Percentiles rank a stretch among this genome's conserved stretches.
phyloP scores from a whole-genome alignment of 1,284 basidiomycete genomes.

The Rhodotorula sp. region DNA sequence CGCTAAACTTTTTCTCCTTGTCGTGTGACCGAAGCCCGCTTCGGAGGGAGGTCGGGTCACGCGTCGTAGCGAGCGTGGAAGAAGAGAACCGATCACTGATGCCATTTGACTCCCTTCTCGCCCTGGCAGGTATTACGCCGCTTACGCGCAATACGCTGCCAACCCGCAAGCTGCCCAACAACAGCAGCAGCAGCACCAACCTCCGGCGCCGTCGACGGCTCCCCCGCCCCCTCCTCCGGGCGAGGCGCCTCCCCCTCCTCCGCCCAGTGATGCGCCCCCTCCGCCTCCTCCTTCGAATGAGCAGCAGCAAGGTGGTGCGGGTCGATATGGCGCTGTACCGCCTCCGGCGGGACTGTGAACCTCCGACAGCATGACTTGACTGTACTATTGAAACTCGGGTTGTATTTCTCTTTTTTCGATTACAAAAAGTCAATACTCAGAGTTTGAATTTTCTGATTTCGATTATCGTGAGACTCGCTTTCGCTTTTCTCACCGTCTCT shows the following conservation, averaged over 20 bases:
- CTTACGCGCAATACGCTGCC: constrained; percentile 31
- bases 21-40: no score
- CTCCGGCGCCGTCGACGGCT: not conserved
- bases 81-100: no score
- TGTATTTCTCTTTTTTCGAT: not conserved
- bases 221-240: not conserved
- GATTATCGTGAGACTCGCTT: not conserved
- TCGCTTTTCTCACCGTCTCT: not conserved
- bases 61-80: no score
- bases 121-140: constrained; percentile 32
- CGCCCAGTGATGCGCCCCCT: constrained; percentile 1
- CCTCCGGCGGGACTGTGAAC: constrained; percentile 20
- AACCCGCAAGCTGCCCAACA: constrained; percentile 3
- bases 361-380: not conserved
- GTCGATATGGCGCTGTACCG: constrained; percentile 23
- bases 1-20: not conserved
- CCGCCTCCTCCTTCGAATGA: constrained; percentile 4
- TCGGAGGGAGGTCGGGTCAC: no score
- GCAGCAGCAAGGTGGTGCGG: constrained; percentile 5
- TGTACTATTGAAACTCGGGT: not conserved
- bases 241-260: constrained; percentile 6
- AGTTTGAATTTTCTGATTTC: no score
- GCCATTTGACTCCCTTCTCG: no score
- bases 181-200: not conserved
- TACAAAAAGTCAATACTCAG: no score